Evolutionary conservation across 2,329 filamentous ascomycete genomes (phyloP).

Genomic region (Juglanconis juglandina): DNA sequence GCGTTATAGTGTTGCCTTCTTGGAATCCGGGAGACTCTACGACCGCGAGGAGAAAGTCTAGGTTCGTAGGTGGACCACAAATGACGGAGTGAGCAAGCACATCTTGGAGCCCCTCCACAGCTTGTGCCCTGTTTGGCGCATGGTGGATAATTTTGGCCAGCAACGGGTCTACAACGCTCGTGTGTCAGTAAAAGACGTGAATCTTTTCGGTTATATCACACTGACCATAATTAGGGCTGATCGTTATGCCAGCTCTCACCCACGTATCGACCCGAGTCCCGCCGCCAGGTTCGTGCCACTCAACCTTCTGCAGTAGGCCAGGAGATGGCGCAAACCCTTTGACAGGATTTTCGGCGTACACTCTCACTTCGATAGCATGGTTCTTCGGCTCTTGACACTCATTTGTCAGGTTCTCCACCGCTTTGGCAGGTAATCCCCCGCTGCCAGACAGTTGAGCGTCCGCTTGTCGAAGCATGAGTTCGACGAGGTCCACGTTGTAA

Average conservation of each 20-base stretch:
- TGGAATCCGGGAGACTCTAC: conserved; percentile 43
- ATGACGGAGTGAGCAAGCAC: conserved; percentile 44
- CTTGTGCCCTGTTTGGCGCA: conserved; percentile 32
- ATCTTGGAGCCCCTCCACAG: conserved; percentile 41
- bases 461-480: conserved; percentile 40
- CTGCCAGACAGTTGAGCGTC: conserved; percentile 26
- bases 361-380: conserved; percentile 35
- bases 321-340: conserved; percentile 57
- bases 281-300: conserved; percentile 46
- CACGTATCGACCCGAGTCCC: conserved; percentile 60
- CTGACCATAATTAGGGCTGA: conserved; percentile 55
- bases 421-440: conserved; percentile 17
- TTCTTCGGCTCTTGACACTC: conserved; percentile 23
- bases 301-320: conserved; percentile 54
- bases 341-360: conserved; percentile 51
- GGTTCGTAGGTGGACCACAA: conserved; percentile 53
- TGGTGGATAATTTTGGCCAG: conserved; percentile 59
- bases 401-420: conserved; percentile 14
- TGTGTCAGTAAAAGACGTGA: background rate
- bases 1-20: conserved; percentile 53
- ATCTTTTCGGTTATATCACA: background rate
- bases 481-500: conserved; percentile 69
- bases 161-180: conserved; percentile 40
- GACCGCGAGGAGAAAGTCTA: conserved; percentile 52
- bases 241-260: conserved; percentile 54